Evolutionary conservation across 768 basidiomycete genomes (phyloP).

Genomic region (Pleurotus giganteus): DNA sequence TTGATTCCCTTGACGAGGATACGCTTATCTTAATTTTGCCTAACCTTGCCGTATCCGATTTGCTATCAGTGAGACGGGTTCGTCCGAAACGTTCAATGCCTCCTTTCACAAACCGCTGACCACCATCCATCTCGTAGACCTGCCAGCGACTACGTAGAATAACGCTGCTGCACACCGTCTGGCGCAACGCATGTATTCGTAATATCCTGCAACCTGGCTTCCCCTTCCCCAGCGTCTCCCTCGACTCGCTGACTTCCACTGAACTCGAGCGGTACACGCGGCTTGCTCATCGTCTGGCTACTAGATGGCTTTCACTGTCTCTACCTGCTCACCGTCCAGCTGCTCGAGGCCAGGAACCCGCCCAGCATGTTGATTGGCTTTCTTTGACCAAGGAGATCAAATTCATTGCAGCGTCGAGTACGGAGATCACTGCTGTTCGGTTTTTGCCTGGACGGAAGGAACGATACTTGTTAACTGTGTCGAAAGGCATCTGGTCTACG

Average conservation of each 20-base stretch:
- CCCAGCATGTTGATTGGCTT: not conserved
- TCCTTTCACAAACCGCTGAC: not conserved
- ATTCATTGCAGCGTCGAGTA: slow-evolving; percentile 35
- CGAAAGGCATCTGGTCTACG: slow-evolving; percentile 60
- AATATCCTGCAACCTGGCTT: slow-evolving; percentile 44
- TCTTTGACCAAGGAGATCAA: slow-evolving; percentile 13
- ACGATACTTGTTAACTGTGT: slow-evolving; percentile 49
- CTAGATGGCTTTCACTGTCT: slow-evolving; percentile 41
- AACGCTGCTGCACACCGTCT: slow-evolving; percentile 51
- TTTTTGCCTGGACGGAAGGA: slow-evolving; percentile 47
- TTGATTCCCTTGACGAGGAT: slow-evolving; percentile 27
- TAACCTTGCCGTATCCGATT: slow-evolving; percentile 35
- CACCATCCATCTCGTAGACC: slow-evolving; percentile 31
- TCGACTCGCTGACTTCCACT: slow-evolving; percentile 34
- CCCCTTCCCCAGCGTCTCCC: slow-evolving; percentile 43
- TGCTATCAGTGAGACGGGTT: slow-evolving; percentile 44
- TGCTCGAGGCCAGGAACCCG: not conserved
- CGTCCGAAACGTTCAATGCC: slow-evolving; percentile 2
- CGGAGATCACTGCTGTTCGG: slow-evolving; percentile 48
- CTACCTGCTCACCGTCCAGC: slow-evolving; percentile 3
- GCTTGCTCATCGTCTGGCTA: slow-evolving; percentile 43
- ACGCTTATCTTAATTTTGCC: slow-evolving; percentile 33
- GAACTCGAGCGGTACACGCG: slow-evolving; percentile 45
- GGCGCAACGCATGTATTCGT: slow-evolving; percentile 47
- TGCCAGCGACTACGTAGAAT: slow-evolving; percentile 45